These are phyloP conservation scores for Fusarium sp. DNA, from an alignment of 2,329 filamentous ascomycete genomes.

Conservation along the genomic window DNA sequence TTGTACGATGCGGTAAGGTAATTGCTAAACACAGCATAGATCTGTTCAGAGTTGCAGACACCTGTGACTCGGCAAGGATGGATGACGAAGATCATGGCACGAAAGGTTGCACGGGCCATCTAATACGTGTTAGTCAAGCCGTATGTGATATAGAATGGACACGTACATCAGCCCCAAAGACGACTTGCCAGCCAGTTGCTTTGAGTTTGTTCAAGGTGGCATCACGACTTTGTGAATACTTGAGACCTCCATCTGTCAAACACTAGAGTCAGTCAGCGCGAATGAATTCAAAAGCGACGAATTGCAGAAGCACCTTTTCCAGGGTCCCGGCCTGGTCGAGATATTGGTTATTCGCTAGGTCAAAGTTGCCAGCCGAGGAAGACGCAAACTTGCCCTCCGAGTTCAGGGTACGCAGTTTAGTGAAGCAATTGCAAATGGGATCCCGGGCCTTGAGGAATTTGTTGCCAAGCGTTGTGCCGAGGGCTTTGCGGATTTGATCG, in stretches of 20 bases:
- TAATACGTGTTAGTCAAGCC: not conserved
- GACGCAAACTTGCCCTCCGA: not conserved
- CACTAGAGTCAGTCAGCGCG: not conserved
- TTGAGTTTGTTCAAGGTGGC: not conserved
- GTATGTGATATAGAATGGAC: too few species aligned
- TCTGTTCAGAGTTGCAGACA: not conserved
- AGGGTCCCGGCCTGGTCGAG: not conserved
- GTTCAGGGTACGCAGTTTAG: not conserved
- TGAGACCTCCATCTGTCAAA: not conserved
- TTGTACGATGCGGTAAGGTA: not conserved
- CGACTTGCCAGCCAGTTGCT: not conserved
- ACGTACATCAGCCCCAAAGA: not conserved
- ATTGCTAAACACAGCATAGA: not conserved
- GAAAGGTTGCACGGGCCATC: not conserved
- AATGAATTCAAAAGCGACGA: not conserved
- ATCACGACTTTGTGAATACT: not conserved
- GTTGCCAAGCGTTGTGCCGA: not conserved
- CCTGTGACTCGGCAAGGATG: not conserved
- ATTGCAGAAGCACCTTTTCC: not conserved
- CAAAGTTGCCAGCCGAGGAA: not conserved
- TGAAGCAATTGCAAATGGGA: not conserved
- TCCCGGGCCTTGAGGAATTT: not conserved
- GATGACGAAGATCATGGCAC: not conserved
- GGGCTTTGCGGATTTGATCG: not conserved
- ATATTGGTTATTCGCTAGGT: not conserved